These are phyloP conservation scores for Hypericum androsaemum DNA, from an alignment of 345 rosid genomes.

Conservation along the genomic window DNA sequence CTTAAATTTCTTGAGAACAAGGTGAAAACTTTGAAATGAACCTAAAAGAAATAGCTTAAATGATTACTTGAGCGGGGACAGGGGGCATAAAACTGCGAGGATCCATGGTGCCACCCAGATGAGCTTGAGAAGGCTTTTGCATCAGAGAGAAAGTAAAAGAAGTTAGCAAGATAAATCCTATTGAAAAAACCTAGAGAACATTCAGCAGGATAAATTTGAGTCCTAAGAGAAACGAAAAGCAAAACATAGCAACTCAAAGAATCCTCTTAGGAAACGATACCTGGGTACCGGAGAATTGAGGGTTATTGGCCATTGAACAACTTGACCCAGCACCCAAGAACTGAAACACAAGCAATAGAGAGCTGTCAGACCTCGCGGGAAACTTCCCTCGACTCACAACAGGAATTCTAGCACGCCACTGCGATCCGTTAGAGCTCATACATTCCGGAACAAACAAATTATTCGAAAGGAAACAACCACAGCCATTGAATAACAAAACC, in stretches of 20 bases:
- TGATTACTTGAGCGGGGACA: constrained; percentile 61
- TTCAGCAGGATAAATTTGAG: not conserved
- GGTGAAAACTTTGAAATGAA: constrained; percentile 3
- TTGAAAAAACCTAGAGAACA: constrained; percentile 4
- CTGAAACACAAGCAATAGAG: constrained; percentile 19
- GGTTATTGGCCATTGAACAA: constrained; percentile 63
- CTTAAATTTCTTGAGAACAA: constrained; percentile 2
- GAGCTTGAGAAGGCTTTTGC: constrained; percentile 53
- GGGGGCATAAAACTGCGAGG: constrained; percentile 55
- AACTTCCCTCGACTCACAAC: too few species aligned
- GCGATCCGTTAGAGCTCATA: too few species aligned
- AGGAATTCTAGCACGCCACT: too few species aligned
- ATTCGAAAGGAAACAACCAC: too few species aligned
- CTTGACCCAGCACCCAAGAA: constrained; percentile 13
- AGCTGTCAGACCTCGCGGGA: too few species aligned
- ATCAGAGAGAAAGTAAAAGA: constrained; percentile 5
- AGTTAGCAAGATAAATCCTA: not conserved
- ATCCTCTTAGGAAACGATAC: constrained; percentile 22
- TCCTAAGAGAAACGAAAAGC: constrained; percentile 5
- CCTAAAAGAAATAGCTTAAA: constrained; percentile 3
- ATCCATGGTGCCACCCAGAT: constrained; percentile 45
- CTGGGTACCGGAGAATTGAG: constrained; percentile 62
- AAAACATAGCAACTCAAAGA: not conserved
- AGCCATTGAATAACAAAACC: too few species aligned
- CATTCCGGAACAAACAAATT: too few species aligned